Evolutionary conservation across 495 filamentous ascomycete species (phyloP).

Genomic region (Penicillium atrosanguineum): DNA sequence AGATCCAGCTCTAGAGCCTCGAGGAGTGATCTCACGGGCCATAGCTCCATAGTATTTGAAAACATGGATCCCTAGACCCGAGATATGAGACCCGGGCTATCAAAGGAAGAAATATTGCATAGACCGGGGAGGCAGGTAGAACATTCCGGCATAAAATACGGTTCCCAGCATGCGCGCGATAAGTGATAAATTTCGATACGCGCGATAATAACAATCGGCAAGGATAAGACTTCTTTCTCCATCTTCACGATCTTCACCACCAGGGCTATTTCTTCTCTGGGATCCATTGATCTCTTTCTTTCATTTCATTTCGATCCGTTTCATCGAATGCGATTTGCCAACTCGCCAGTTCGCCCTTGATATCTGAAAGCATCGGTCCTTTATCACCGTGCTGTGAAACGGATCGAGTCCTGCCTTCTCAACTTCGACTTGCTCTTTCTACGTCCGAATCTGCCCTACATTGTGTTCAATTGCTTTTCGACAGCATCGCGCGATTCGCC

Average conservation of each 20-base stretch:
- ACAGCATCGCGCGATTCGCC: neutral
- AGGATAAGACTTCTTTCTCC: slow-evolving; percentile 23
- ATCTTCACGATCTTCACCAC: slow-evolving; percentile 8
- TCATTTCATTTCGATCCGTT: neutral
- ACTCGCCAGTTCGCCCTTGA: neutral
- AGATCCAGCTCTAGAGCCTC: no score
- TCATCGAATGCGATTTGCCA: neutral
- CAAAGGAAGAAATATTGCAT: neutral
- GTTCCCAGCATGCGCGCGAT: slow-evolving; percentile 9
- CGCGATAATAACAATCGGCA: slow-evolving; percentile 22
- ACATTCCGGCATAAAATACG: slow-evolving; percentile 1
- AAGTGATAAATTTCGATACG: slow-evolving; percentile 22
- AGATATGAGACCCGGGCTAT: neutral
- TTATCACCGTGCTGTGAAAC: neutral
- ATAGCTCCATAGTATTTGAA: no score
- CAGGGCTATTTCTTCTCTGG: no score
- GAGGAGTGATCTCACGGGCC: no score
- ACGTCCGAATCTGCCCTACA: neutral
- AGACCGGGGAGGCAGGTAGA: slow-evolving; percentile 1
- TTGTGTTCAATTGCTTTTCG: neutral
- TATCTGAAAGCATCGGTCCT: neutral
- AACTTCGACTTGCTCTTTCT: neutral
- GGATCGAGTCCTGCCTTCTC: neutral
- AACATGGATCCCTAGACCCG: neutral
- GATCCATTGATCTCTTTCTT: slow-evolving; percentile 1